phyloP scores from a whole-genome alignment of 768 basidiomycete species.

The Lentinus brumalis region DNA sequence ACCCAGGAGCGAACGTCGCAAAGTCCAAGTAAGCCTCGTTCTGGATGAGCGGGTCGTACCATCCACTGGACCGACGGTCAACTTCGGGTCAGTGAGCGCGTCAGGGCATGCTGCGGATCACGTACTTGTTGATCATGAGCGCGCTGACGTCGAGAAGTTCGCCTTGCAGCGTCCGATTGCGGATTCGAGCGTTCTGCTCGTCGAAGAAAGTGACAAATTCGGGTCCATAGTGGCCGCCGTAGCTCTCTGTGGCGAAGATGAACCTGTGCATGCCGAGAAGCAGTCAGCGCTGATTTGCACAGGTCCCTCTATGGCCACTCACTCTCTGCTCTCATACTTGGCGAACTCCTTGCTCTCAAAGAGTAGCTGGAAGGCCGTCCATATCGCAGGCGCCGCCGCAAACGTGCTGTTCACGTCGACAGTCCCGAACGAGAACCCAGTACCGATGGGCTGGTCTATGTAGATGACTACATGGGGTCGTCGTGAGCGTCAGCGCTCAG shows the following conservation, averaged over 20 bases:
- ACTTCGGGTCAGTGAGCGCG: neutral
- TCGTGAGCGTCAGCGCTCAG: too few species aligned
- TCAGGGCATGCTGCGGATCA: neutral
- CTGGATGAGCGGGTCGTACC: conserved; percentile 68
- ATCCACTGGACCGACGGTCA: conserved; percentile 45
- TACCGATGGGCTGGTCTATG: conserved; percentile 69
- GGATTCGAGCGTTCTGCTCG: conserved; percentile 58
- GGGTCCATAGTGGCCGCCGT: conserved; percentile 70
- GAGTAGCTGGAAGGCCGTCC: conserved; percentile 64
- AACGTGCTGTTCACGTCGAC: conserved; percentile 60
- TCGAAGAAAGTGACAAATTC: conserved; percentile 66
- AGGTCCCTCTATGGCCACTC: neutral
- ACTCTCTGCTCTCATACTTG: conserved; percentile 57
- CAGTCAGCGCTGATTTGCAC: too few species aligned
- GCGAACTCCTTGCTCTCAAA: conserved; percentile 58
- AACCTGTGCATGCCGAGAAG: conserved; percentile 42
- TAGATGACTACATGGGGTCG: conserved; percentile 55
- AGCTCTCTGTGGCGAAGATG: conserved; percentile 66
- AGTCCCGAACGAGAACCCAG: conserved; percentile 63
- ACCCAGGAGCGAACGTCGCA: conserved; percentile 63
- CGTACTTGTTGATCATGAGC: conserved; percentile 51
- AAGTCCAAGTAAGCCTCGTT: conserved; percentile 62
- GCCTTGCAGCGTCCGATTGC: conserved; percentile 44
- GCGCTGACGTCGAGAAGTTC: conserved; percentile 57
- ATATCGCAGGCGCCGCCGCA: conserved; percentile 57